Evolutionary conservation across 305 asterid species (phyloP), one percentile per base, ranked within the genome.

Genomic region (Petunia hybrid): DNA sequence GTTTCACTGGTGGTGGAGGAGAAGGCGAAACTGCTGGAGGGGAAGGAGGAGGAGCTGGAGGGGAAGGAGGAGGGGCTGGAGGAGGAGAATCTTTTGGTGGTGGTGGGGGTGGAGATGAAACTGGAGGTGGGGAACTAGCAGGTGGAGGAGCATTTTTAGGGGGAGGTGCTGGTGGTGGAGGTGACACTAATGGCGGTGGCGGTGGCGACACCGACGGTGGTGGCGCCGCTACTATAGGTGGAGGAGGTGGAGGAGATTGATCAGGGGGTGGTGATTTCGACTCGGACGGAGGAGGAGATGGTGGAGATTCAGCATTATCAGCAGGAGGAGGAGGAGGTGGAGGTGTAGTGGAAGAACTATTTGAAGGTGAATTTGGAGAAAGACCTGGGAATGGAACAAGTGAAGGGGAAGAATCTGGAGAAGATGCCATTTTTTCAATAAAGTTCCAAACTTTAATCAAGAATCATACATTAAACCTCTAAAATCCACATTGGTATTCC

Each of bases 1-100:
- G 68, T 39, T 80, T 62, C n/a, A 68, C 80, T 1, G 93, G 87
- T 71, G 94, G 90, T 46, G 85, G 89, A 36, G 92, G 89, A 75
- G 89, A 84, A 10, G 91, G 78, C 1, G 66, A 82, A 46, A 66
- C 16, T 56, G 83, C 69, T 40, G 89, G 86, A 55, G 91, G 86
- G 36, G 93, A 89, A 79, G 88, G 85, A 7, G 83, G 81, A 14
- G 80, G 53, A 60, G 31, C 31, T 22, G 31, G 31, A 22, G 85
- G 81, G 61, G 86, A 36, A 4, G 79, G 61, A 16, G 86, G 79
- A 51, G 87, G 83, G 13, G 81, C 78, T 36, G 80, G 80, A 14
- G 80, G 43, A 41, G 85, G 78, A 64, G 90, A 84, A 4, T 64
- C 78, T 16, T 41, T 22, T 22, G 31, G 62, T 35, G 90, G 69